Base-by-base conservation (phyloP, 352 stramenopile genomes). In the Phytophthora sojae region DNA sequence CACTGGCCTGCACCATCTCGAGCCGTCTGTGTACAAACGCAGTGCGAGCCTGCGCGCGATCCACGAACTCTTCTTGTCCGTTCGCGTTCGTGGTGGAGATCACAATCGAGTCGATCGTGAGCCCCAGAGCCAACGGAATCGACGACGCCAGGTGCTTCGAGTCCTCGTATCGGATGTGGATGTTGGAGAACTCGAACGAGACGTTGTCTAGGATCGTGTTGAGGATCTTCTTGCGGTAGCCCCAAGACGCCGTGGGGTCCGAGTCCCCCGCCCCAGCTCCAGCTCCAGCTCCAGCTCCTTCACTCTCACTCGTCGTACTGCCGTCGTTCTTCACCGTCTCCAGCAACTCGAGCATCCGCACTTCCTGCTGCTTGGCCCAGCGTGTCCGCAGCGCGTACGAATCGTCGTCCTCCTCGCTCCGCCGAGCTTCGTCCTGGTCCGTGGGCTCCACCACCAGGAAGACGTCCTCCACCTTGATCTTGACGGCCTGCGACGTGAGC, bases 131-230 rank as follows among this genome's bases (percentile, higher is more conserved):
- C 50, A 93, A 77, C 15, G 85, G 71, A 44, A 89, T 81, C 37
- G 83, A 83, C 0, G 83, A 83, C 15, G 92, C 58, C 26, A 92
- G 63, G 17, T 87, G 75, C 26, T 83, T 89, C 9, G 80, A 90
- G 64, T 96, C 88, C 69, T 96, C 88, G 53, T 94, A 96, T 11
- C 86, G 83, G 25, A 96, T 83, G 67, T 95, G 85, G 66, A 96
- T 92, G 19, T 93, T 92, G 23, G 80, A 79, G 49, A 95, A 84
- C 73, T 96, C 86, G 53, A 96, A 86, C 26, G 81, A 88, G 1
- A 95, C 82, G 52, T 96, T 96, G 64, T 96, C 86, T 8, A 95
- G 57, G 50, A 96, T 91, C 15, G 89, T 93, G 70, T 92, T 88
- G 15, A 94, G 47, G 19, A 96, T 95, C 57, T 93, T 91, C 35